Percentiles rank a stretch among this genome's conserved stretches.
phyloP scores from a whole-genome alignment of 495 filamentous ascomycete genomes.

The Xylaria sp. region DNA sequence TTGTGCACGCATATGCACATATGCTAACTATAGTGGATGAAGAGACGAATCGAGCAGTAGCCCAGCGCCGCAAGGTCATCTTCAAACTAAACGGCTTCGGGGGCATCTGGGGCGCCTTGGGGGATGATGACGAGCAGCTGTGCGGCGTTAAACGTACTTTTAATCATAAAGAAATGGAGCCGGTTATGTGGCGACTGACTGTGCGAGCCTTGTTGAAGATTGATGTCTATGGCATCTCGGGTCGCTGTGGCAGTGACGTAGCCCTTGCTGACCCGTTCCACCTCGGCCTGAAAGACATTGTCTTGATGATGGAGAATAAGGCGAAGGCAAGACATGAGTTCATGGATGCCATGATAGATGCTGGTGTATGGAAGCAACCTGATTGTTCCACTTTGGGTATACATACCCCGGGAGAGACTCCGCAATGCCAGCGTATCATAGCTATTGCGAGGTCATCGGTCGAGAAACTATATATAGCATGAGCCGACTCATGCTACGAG shows the following conservation, averaged over 20 bases:
- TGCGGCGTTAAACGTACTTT: constrained; percentile 38
- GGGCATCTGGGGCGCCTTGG: constrained; percentile 49
- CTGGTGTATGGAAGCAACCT: constrained; percentile 34
- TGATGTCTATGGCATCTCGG: constrained; percentile 59
- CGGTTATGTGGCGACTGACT: constrained; percentile 55
- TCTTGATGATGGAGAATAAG: constrained; percentile 57
- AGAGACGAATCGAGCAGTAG: constrained; percentile 46
- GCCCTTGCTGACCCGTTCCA: constrained; percentile 28
- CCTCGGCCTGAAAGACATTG: constrained; percentile 59
- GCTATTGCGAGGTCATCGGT: constrained; percentile 57
- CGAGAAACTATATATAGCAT: constrained; percentile 57
- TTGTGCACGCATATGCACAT: constrained; percentile 63
- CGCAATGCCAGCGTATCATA: constrained; percentile 55
- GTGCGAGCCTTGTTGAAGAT: constrained; percentile 58
- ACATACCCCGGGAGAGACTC: constrained; percentile 34
- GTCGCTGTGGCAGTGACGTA: constrained; percentile 6
- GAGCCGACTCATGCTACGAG: constrained; percentile 5
- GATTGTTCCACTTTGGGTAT: constrained; percentile 28
- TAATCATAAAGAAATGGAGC: constrained; percentile 48
- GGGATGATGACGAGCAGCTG: constrained; percentile 9
- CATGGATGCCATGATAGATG: constrained; percentile 44
- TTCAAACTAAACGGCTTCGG: constrained; percentile 56
- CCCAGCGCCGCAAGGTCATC: constrained; percentile 45
- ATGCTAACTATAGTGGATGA: constrained; percentile 56
- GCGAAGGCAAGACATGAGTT: constrained; percentile 47